Conservation (phyloP, 805 yeast species). For the Priceomyces castillae region DNA sequence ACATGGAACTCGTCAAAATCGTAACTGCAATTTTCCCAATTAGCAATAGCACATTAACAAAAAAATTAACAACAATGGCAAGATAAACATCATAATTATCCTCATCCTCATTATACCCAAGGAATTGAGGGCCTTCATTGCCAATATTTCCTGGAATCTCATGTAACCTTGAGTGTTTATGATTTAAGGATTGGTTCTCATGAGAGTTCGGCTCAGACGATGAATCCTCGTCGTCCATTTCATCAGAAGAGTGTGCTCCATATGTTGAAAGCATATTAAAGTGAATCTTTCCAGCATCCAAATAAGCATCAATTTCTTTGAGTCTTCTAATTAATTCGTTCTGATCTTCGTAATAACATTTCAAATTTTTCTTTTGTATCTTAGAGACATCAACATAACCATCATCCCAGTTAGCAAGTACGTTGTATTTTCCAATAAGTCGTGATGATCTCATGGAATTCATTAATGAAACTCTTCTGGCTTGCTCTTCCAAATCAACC, state of each 20-base stretch:
- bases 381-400: slow-evolving; percentile 15
- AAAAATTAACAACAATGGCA: slow-evolving; percentile 65
- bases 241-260: slow-evolving; percentile 13
- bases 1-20: slow-evolving; percentile 64
- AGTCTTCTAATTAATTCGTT: slow-evolving; percentile 58
- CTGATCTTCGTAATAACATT: slow-evolving; percentile 53
- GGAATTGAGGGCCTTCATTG: slow-evolving; percentile 52
- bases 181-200: slow-evolving; percentile 10
- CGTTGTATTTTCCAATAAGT: slow-evolving; percentile 32
- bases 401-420: slow-evolving; percentile 32
- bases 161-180: slow-evolving; percentile 28
- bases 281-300: slow-evolving; percentile 67
- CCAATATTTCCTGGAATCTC: slow-evolving; percentile 63
- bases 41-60: slow-evolving; percentile 56
- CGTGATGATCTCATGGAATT: slow-evolving; percentile 29
- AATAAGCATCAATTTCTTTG: slow-evolving; percentile 57
- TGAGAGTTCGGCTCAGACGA: background rate
- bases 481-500: slow-evolving; percentile 21
- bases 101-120: slow-evolving; percentile 47
- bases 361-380: slow-evolving; percentile 25
- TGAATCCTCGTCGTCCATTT: slow-evolving; percentile 4
- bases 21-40: slow-evolving; percentile 61
- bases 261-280: slow-evolving; percentile 62
- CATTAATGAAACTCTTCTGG: slow-evolving; percentile 19
- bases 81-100: slow-evolving; percentile 44